Evolutionary conservation across 139 green algal species (phyloP), one percentile per base, ranked within the genome.

Genomic region (Gonium pectorale): DNA sequence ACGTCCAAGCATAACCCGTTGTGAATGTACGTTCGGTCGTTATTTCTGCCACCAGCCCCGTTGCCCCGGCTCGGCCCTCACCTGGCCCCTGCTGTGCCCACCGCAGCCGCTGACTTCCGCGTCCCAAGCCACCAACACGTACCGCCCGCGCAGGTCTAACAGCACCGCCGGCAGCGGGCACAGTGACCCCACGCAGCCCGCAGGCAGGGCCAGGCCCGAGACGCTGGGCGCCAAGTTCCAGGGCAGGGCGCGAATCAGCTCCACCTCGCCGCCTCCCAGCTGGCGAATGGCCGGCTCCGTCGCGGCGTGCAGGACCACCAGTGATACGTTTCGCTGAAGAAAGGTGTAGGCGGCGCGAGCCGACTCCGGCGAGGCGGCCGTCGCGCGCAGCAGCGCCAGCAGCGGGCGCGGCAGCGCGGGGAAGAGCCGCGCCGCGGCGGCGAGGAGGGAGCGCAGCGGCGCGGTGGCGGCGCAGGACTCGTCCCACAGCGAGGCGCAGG

Each of bases 381-480:
- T 87, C 43, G 44, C 51, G 3, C 81, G 62, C 31, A 94, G 79
- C 86, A 95, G 80, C 78, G 82, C 79, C 86, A 95, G 70, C 37
- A 93, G 79, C 21, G 81, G 91, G 19, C 67, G 38, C 1, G 85
- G 86, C 33, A 91, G 64, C 9, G 92, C 92, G 17, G 92, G 92
- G 72, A 92, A 96, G 35, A 95, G 80, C 13, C 35, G 64, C n/a
- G 75, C 81, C 19, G 91, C 52, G 17, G 90, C 77, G 37, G 87
- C 67, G 21, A 94, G 71, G 0, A 95, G 86, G 33, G 87, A 72
- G 5, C 86, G 86, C 38, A 95, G 83, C 8, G 93, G 92, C 15
- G 59, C 67, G 2, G 62, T 81, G 64, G 72, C 27, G 56, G 84
- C 8, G 15, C 54, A 24, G 17, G 43, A 44, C 21, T 90, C 86